phyloP scores from a whole-genome alignment of 2,329 filamentous ascomycete species.

The Neonectria magnoliae region DNA sequence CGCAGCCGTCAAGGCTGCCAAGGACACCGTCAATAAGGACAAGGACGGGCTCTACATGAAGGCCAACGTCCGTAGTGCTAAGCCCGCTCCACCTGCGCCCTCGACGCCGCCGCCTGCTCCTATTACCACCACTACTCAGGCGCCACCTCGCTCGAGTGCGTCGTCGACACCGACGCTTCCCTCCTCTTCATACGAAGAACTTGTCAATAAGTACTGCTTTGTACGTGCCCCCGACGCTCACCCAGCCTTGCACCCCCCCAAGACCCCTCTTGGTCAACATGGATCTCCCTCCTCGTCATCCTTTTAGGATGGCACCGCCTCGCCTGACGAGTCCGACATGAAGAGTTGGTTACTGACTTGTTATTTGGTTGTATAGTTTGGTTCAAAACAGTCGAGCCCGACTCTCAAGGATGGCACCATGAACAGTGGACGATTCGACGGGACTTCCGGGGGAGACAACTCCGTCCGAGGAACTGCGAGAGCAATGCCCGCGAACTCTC shows the following conservation, averaged over 20 bases:
- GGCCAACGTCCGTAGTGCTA: conserved; percentile 50
- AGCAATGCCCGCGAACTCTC: conserved; percentile 28
- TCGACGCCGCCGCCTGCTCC: conserved; percentile 30
- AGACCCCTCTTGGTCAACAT: conserved; percentile 32
- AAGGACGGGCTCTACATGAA: conserved; percentile 70
- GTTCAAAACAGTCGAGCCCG: conserved; percentile 66
- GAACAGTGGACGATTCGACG: conserved; percentile 52
- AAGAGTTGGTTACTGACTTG: conserved; percentile 53
- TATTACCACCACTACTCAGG: conserved; percentile 18
- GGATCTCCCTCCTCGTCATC: conserved; percentile 23
- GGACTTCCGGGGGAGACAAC: conserved; percentile 19
- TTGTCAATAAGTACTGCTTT: conserved; percentile 99
- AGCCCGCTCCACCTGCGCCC: conserved; percentile 41
- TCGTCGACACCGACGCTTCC: conserved; percentile 70
- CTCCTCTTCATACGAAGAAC: conserved; percentile 92
- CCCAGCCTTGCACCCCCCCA: conserved; percentile 40
- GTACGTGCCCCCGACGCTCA: conserved; percentile 75
- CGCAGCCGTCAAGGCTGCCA: conserved; percentile 81
- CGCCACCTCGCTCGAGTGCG: conserved; percentile 55
- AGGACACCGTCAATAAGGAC: conserved; percentile 67
- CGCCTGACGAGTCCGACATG: conserved; percentile 27
- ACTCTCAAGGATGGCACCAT: conserved; percentile 60
- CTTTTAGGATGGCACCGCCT: conserved; percentile 34
- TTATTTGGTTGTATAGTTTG: conserved; percentile 60
- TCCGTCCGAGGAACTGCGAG: conserved; percentile 16